phyloP scores from a whole-genome alignment of 2,329 filamentous ascomycete species.

The Alternaria panax region DNA sequence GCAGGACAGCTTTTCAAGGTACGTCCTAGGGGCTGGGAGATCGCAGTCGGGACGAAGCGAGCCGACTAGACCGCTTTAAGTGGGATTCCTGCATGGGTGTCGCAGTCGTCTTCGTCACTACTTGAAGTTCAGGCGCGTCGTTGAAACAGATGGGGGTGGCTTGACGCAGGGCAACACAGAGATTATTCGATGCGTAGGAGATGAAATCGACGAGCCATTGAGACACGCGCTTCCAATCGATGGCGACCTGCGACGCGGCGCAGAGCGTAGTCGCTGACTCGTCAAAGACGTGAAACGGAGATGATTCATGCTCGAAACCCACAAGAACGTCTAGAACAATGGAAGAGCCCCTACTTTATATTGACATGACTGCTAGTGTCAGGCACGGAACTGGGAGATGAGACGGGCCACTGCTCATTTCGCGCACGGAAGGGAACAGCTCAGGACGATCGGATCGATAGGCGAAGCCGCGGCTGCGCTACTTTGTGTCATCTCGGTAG shows the following conservation, averaged over 20 bases:
- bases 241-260: neutral
- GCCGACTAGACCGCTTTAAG: constrained; percentile 1
- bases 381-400: constrained; percentile 11
- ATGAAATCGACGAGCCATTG: neutral
- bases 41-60: constrained; percentile 14
- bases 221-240: neutral
- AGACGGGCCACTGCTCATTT: constrained; percentile 8
- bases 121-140: neutral
- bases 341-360: neutral
- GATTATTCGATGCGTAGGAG: neutral
- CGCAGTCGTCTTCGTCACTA: constrained; percentile 14
- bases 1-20: neutral
- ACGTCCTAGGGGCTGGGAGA: neutral
- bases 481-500: constrained; percentile 1
- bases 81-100: constrained; percentile 2
- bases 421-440: neutral
- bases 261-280: neutral
- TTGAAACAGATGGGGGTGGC: neutral
- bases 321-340: neutral
- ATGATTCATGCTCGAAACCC: neutral
- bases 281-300: neutral
- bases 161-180: neutral
- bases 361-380: constrained; percentile 1
- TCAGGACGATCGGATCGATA: constrained; percentile 2
- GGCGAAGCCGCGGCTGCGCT: neutral